Evolutionary conservation across 2,329 filamentous ascomycete species (phyloP), one percentile per base, ranked within the genome.

Genomic region (Talaromyces atroroseus): DNA sequence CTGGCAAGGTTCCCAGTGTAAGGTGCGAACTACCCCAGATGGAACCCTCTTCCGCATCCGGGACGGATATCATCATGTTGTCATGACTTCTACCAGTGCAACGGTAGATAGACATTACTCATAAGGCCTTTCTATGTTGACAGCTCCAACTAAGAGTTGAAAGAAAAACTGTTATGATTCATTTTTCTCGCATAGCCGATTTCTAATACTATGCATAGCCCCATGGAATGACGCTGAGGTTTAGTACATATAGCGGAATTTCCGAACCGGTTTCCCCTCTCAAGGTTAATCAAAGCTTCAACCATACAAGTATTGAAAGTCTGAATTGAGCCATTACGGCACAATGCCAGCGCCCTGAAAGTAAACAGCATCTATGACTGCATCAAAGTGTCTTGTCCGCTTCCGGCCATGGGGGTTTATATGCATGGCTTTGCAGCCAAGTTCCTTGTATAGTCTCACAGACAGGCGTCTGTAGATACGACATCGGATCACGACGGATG

Each of bases 401-500:
- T 53, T 53, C 20, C 51, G 51, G 51, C 2, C 42, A 38, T 29
- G 5, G 42, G 14, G 24, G 26, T 24, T 47, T 52, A 12, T 12
- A 44, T 23, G 10, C 18, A 52, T 52, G 6, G 5, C 18, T 26
- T 40, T 45, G 49, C n/a, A 51, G 36, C 49, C 36, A 29, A 24
- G 23, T 44, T 46, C 7, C 24, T 18, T 53, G 20, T 36, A 34
- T 36, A 38, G 14, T 45, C 34, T 47, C 21, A 16, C 24, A 29
- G 2, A 20, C 14, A 47, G 5, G 16, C 5, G 4, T 50, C 8
- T 10, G 1, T 23, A 38, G 12, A 50, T 40, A 29, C 34, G 45
- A 48, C 23, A 10, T 51, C 56, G 56, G 56, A 58, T 58, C 32
- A 42, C 32, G 42, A 40, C 56, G 56, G 52, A 58, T 49, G 38